Conservation (phyloP, 305 asterid species). For the Solanum chacoense region DNA sequence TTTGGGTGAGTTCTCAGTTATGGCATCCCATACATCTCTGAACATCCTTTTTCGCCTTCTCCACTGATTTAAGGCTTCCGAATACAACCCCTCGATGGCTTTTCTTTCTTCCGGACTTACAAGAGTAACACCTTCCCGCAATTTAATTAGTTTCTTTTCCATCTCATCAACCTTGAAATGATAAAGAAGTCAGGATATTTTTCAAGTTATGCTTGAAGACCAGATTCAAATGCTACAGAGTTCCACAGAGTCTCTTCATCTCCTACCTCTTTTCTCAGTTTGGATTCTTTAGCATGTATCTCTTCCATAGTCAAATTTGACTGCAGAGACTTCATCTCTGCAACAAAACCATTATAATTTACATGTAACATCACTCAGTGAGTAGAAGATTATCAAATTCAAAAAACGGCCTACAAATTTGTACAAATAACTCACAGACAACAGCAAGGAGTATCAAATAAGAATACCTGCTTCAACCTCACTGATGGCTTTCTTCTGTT, state of each 20-base stretch:
- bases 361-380: background rate
- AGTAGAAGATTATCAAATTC: background rate
- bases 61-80: slow-evolving; percentile 60
- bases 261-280: slow-evolving; percentile 55
- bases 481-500: slow-evolving; percentile 44
- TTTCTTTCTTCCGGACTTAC: slow-evolving; percentile 78
- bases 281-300: slow-evolving; percentile 41
- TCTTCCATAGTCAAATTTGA: slow-evolving; percentile 78
- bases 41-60: slow-evolving; percentile 87
- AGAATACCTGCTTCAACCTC: slow-evolving; percentile 69
- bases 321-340: slow-evolving; percentile 79
- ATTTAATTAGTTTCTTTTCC: slow-evolving; percentile 68
- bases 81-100: slow-evolving; percentile 47
- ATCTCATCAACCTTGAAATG: slow-evolving; percentile 50
- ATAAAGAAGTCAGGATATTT: background rate
- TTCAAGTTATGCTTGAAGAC: background rate
- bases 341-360: background rate
- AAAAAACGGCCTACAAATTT: background rate
- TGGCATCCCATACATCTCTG: slow-evolving; percentile 86
- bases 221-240: background rate
- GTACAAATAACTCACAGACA: background rate
- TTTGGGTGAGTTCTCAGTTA: slow-evolving; percentile 91
- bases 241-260: background rate
- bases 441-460: background rate
- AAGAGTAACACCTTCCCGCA: slow-evolving; percentile 72